phyloP scores from a whole-genome alignment of 1,284 basidiomycete species.

The Malassezia sympodialis region DNA sequence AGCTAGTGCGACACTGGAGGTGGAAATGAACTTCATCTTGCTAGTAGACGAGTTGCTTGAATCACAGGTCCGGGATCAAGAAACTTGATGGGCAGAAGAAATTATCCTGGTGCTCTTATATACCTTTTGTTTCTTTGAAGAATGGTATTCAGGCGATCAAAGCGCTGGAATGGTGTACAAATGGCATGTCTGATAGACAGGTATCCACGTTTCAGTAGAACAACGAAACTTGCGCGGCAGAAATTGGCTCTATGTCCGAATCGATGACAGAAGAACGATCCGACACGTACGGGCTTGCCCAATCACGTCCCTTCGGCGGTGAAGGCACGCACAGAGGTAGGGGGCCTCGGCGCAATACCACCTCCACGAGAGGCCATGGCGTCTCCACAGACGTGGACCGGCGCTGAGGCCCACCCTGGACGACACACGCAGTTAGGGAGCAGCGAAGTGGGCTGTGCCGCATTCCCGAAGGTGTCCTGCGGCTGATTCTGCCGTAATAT shows the following conservation, averaged over 20 bases:
- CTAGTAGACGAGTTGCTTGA: neutral
- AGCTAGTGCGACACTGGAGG: constrained; percentile 8
- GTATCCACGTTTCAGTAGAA: too few species aligned
- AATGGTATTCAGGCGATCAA: neutral
- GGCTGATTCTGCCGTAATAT: constrained; percentile 81
- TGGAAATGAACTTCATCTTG: constrained; percentile 14
- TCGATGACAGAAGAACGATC: neutral
- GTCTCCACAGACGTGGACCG: too few species aligned
- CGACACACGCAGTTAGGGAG: neutral
- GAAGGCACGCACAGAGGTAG: neutral
- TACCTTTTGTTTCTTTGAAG: neutral
- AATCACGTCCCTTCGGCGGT: neutral
- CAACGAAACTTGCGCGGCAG: too few species aligned
- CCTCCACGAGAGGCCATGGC: neutral
- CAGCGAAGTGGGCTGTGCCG: constrained; percentile 25
- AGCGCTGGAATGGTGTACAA: neutral
- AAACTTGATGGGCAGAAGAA: neutral
- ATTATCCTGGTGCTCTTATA: neutral
- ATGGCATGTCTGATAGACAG: neutral
- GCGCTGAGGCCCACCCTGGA: too few species aligned
- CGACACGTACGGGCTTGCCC: neutral
- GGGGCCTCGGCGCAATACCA: neutral
- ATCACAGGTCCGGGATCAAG: neutral
- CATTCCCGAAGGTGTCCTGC: constrained; percentile 58
- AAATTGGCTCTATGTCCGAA: neutral